Percentiles rank a stretch among this genome's conserved stretches.
phyloP scores from a whole-genome alignment of 768 basidiomycete genomes.

The Suillus subalutaceus region DNA sequence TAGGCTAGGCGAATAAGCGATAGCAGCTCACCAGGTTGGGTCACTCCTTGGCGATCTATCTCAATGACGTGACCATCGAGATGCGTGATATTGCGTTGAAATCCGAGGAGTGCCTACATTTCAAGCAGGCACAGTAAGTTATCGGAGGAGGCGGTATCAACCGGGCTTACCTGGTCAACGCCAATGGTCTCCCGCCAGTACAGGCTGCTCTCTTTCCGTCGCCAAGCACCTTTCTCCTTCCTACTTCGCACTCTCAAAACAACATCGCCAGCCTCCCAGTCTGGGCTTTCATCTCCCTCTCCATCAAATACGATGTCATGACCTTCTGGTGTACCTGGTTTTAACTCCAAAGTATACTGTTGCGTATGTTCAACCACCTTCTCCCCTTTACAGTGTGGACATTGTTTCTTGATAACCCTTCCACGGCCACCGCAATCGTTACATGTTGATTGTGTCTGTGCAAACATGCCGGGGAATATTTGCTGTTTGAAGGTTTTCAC shows the following conservation, averaged over 20 bases:
- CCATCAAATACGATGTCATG: constrained; percentile 93
- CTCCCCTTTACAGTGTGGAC: constrained; percentile 79
- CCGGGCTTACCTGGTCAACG: constrained; percentile 70
- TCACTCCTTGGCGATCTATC: constrained; percentile 75
- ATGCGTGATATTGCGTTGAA: constrained; percentile 88
- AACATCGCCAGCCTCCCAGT: constrained; percentile 96
- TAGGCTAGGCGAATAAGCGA: neutral
- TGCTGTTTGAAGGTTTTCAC: constrained; percentile 84
- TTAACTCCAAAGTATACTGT: constrained; percentile 83
- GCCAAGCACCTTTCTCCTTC: constrained; percentile 79
- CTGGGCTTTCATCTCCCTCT: constrained; percentile 95
- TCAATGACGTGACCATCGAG: constrained; percentile 83
- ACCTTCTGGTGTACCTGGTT: constrained; percentile 89
- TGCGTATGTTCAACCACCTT: constrained; percentile 84
- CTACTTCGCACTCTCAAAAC: constrained; percentile 81
- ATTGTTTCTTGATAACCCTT: constrained; percentile 71
- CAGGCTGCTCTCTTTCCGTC: constrained; percentile 86
- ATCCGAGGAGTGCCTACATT: constrained; percentile 90
- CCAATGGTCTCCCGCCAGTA: constrained; percentile 94
- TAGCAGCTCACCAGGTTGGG: constrained; percentile 76
- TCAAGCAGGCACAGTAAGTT: neutral
- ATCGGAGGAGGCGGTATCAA: neutral
- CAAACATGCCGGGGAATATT: constrained; percentile 97
- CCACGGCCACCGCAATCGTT: constrained; percentile 87
- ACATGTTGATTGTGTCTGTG: constrained; percentile 83